A percentile compares a stretch with the other conserved stretches of the same genome.
Evolutionary conservation across 768 basidiomycete genomes (phyloP).

Genomic region (Agaricus blazei): DNA sequence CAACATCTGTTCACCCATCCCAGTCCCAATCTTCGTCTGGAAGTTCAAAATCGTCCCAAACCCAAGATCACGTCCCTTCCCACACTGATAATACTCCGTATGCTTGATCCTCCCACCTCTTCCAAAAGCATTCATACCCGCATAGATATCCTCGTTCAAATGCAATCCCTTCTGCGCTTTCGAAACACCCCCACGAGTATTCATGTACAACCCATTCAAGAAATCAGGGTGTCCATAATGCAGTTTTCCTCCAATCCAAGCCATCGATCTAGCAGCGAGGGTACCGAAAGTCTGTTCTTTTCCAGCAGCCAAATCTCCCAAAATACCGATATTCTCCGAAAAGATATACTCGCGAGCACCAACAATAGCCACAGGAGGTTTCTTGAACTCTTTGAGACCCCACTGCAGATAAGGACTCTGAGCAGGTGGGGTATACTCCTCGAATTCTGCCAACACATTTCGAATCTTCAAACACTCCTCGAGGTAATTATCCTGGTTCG

Average conservation of each 20-base stretch:
- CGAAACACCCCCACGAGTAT: slow-evolving; percentile 94
- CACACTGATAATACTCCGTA: slow-evolving; percentile 98
- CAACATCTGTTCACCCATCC: slow-evolving; percentile 99
- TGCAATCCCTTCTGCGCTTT: slow-evolving; percentile 99
- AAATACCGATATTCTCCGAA: slow-evolving; percentile 98
- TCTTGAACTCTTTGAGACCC: slow-evolving; percentile 84
- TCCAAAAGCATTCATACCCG: slow-evolving; percentile 97
- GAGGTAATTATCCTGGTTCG: slow-evolving; percentile 99
- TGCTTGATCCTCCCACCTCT: slow-evolving; percentile 98
- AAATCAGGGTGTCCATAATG: slow-evolving; percentile 99
- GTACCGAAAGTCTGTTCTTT: slow-evolving; percentile 99
- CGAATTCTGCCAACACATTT: slow-evolving; percentile 96
- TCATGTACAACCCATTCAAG: slow-evolving; percentile 97
- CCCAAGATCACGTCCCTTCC: slow-evolving; percentile 97
- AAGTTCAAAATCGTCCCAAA: slow-evolving; percentile 99
- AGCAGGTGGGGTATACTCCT: slow-evolving; percentile 80
- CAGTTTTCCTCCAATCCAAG: slow-evolving; percentile 97
- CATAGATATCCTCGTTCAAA: slow-evolving; percentile 99
- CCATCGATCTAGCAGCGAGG: slow-evolving; percentile 89
- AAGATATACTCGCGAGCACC: slow-evolving; percentile 99
- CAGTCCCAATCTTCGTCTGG: slow-evolving; percentile 99
- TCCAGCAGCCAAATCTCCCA: slow-evolving; percentile 96
- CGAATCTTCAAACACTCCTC: slow-evolving; percentile 99
- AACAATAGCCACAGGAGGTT: slow-evolving; percentile 91
- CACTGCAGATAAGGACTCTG: slow-evolving; percentile 92